These are phyloP conservation scores for Backusella parvicylindrica DNA, from an alignment of 192 early-diverging fungal species.

Conservation along the genomic window DNA sequence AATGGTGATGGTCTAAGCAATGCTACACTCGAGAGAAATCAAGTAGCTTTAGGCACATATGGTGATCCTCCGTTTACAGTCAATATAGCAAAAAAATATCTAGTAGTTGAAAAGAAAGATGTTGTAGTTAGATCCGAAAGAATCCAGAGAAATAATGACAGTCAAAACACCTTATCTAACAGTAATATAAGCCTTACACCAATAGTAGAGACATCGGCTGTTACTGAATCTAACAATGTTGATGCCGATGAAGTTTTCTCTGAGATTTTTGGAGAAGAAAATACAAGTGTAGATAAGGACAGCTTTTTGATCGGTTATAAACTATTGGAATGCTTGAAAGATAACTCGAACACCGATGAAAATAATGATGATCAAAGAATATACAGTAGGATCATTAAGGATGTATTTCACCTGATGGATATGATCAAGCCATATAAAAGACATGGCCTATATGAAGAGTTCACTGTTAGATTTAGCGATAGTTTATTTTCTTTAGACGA, in stretches of 20 bases:
- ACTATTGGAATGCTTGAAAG: not conserved
- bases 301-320: not conserved
- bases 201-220: no score
- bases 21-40: no score
- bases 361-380: not conserved
- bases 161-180: no score
- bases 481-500: not conserved
- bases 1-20: no score
- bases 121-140: no score
- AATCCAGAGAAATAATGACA: no score
- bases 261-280: not conserved
- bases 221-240: not conserved
- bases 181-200: no score
- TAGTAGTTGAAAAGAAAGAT: no score
- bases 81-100: no score
- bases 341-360: not conserved
- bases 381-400: not conserved
- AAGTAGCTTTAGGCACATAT: no score
- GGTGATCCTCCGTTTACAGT: no score
- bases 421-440: not conserved
- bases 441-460: not conserved
- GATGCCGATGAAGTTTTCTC: not conserved
- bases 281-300: not conserved
- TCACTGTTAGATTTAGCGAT: not conserved
- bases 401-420: not conserved